A percentile compares a stretch with the other conserved stretches of the same genome.
Conservation (phyloP, 306 rosid species). For the Gillenia trifoliata region DNA sequence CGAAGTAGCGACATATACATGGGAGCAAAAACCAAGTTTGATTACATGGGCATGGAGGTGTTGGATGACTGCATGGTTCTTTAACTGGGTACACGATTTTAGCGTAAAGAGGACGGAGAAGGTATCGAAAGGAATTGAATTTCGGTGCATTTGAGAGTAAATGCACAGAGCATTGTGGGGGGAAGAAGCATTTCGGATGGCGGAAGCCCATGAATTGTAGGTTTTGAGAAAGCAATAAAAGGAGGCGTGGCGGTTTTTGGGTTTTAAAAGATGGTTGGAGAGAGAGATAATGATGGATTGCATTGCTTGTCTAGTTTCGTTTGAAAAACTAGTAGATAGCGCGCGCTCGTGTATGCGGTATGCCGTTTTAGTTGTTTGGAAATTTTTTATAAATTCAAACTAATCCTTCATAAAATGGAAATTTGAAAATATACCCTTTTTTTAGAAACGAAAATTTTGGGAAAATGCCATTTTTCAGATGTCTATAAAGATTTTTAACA, state of each 20-base stretch:
- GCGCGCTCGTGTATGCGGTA: neutral
- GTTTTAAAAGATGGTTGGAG: constrained; percentile 1
- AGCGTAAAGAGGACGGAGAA: constrained; percentile 51
- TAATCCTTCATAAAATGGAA: no score
- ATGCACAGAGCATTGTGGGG: constrained; percentile 33
- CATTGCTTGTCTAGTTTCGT: constrained; percentile 9
- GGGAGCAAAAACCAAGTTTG: constrained; percentile 49
- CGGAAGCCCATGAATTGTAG: constrained; percentile 46
- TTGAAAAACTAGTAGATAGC: neutral
- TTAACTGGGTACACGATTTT: constrained; percentile 45
- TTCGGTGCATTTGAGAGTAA: constrained; percentile 42
- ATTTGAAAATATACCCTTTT: no score
- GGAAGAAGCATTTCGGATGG: constrained; percentile 47
- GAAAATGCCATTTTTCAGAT: no score
- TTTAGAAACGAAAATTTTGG: no score
- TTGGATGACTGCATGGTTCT: constrained; percentile 18
- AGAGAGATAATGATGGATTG: constrained; percentile 5
- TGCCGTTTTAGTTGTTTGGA: neutral
- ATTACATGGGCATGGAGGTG: constrained; percentile 56
- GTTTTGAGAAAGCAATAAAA: constrained; percentile 4
- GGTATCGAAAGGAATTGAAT: constrained; percentile 26
- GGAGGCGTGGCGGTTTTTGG: constrained; percentile 9
- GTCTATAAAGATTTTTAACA: no score
- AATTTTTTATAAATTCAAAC: no score
- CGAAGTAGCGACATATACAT: constrained; percentile 41